These are phyloP conservation scores for Naganishia cerealis DNA, from an alignment of 1,284 basidiomycete genomes.

Conservation along the genomic window DNA sequence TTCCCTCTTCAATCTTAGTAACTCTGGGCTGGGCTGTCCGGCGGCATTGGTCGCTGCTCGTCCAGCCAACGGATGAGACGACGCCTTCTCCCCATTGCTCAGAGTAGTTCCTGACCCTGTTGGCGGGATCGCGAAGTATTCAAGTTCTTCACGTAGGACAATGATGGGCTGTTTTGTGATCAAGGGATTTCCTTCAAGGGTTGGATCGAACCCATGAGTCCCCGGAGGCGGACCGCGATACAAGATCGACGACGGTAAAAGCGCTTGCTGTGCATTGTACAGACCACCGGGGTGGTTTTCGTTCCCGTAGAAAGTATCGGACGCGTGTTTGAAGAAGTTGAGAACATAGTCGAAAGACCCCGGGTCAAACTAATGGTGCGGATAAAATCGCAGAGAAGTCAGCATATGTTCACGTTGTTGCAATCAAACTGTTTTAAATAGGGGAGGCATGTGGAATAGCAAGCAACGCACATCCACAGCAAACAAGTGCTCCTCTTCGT, in stretches of 20 bases:
- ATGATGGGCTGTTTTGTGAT: conserved; percentile 97
- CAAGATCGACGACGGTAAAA: conserved; percentile 21
- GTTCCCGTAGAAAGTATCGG: conserved; percentile 87
- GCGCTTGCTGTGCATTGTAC: conserved; percentile 58
- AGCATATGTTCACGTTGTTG: conserved; percentile 78
- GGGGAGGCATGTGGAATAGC: conserved; percentile 40
- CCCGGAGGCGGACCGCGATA: conserved; percentile 11
- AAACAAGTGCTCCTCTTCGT: conserved; percentile 28
- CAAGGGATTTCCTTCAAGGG: conserved; percentile 73
- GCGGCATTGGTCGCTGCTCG: conserved; percentile 65
- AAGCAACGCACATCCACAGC: conserved; percentile 28
- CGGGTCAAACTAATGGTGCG: conserved; percentile 81
- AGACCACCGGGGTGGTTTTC: conserved; percentile 60
- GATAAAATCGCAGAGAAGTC: conserved; percentile 74
- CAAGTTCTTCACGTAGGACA: conserved; percentile 93
- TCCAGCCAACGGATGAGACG: conserved; percentile 10
- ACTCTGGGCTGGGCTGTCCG: conserved; percentile 72
- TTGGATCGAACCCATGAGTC: conserved; percentile 7
- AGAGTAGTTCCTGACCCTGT: conserved; percentile 38
- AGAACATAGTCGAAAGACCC: conserved; percentile 93
- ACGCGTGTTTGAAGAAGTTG: conserved; percentile 82
- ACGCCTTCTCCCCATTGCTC: neutral
- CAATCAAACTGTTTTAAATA: conserved; percentile 64
- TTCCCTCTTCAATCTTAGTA: conserved; percentile 74
- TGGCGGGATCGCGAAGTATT: conserved; percentile 96